Conservation (phyloP, 1,284 basidiomycete genomes). For the Cystobasidiaceae sp. region DNA sequence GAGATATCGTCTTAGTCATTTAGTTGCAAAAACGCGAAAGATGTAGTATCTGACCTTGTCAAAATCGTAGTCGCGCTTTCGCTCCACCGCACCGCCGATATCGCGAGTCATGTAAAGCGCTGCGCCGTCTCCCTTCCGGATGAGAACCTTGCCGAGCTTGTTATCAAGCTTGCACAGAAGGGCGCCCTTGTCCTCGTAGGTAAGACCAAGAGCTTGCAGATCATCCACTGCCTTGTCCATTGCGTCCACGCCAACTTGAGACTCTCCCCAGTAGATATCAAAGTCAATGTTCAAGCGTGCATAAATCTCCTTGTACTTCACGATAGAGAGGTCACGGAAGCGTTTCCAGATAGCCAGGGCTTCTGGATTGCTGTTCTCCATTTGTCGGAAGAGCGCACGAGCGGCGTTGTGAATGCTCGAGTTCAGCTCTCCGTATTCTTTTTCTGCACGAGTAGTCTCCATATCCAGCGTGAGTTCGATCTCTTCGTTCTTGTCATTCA, state of each 20-base stretch:
- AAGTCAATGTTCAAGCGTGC: constrained; percentile 85
- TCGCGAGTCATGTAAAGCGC: constrained; percentile 98
- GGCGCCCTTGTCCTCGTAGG: constrained; percentile 57
- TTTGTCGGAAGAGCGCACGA: constrained; percentile 85
- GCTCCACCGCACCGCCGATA: constrained; percentile 87
- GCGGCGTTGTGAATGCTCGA: constrained; percentile 69
- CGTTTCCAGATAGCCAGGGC: constrained; percentile 83
- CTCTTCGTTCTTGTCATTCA: constrained; percentile 54
- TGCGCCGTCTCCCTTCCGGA: constrained; percentile 91
- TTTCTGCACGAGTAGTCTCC: constrained; percentile 24
- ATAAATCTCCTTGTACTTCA: constrained; percentile 87
- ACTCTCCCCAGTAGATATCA: constrained; percentile 92
- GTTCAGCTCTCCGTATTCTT: constrained; percentile 36
- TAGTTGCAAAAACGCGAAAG: not conserved
- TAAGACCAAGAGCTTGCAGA: constrained; percentile 55
- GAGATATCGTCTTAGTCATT: not conserved
- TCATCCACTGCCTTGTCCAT: constrained; percentile 65
- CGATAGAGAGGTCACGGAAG: constrained; percentile 88
- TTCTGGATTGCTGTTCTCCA: constrained; percentile 87
- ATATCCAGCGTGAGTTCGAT: constrained; percentile 34
- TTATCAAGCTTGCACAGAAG: constrained; percentile 77
- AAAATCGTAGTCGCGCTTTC: constrained; percentile 85
- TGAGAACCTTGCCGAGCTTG: constrained; percentile 84
- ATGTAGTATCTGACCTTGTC: constrained; percentile 84
- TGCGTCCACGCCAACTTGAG: constrained; percentile 71